A percentile compares a stretch with the other conserved stretches of the same genome.
phyloP scores from a whole-genome alignment of 1,284 basidiomycete genomes.

The Naganishia cerealis region DNA sequence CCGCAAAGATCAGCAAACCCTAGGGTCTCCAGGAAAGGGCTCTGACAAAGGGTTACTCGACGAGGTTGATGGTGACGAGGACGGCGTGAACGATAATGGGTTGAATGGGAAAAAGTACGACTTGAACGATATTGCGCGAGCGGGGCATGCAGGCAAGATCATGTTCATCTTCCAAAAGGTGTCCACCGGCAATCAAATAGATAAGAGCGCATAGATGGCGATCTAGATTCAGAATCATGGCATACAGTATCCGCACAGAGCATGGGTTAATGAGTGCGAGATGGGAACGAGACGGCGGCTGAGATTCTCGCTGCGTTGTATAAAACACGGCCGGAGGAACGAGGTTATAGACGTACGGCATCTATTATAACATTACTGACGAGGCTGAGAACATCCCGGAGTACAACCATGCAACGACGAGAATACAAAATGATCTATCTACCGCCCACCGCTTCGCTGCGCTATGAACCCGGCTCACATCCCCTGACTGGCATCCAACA shows the following conservation, averaged over 20 bases:
- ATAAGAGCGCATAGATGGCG: neutral
- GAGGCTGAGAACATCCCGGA: neutral
- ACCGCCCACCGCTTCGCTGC: neutral
- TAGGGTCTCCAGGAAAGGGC: neutral
- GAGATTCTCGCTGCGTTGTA: too few relatives aligned
- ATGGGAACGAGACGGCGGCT: too few relatives aligned
- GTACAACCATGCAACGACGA: neutral
- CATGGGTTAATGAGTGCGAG: neutral
- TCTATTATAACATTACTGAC: neutral
- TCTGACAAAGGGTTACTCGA: neutral
- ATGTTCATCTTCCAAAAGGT: conserved; percentile 52
- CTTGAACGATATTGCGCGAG: conserved; percentile 40
- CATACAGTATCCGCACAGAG: neutral
- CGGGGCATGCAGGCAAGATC: conserved; percentile 44
- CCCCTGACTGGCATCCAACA: conserved; percentile 45
- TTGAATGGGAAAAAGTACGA: conserved; percentile 41
- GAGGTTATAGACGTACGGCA: neutral
- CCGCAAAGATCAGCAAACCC: neutral
- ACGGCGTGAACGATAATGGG: neutral
- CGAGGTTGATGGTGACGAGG: neutral
- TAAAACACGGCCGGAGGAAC: too few relatives aligned
- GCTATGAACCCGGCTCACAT: neutral
- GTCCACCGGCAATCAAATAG: conserved; percentile 31
- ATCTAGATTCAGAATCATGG: neutral
- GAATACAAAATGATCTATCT: conserved; percentile 1